Conservation (phyloP, 768 basidiomycete species). For the Strobilomyces echinocephalus region DNA sequence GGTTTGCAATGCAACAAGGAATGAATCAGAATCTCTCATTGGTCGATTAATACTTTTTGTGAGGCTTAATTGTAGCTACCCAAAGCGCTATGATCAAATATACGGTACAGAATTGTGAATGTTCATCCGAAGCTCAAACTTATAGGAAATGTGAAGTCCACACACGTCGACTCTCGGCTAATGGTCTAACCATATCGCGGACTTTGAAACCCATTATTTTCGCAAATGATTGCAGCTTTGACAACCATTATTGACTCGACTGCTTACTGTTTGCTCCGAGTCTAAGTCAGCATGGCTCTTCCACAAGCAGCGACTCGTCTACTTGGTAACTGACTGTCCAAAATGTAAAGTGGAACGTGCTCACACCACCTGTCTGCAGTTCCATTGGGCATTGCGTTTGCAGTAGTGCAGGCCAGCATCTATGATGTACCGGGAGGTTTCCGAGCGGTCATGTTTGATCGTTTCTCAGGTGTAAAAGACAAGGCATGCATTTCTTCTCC, state of each 20-base stretch:
- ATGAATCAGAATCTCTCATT: too few species aligned
- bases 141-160: too few species aligned
- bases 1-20: too few species aligned
- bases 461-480: slow-evolving; percentile 87
- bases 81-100: too few species aligned
- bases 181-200: too few species aligned
- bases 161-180: too few species aligned
- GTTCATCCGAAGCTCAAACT: too few species aligned
- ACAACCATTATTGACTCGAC: neutral
- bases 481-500: slow-evolving; percentile 42
- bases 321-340: slow-evolving; percentile 36
- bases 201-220: too few species aligned
- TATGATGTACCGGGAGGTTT: slow-evolving; percentile 86
- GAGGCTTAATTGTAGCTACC: too few species aligned
- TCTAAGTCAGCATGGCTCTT: slow-evolving; percentile 42
- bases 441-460: slow-evolving; percentile 96
- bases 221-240: too few species aligned
- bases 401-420: slow-evolving; percentile 46
- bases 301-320: slow-evolving; percentile 45
- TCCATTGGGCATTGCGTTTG: slow-evolving; percentile 40
- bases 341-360: neutral
- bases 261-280: neutral
- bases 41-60: too few species aligned
- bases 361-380: slow-evolving; percentile 19
- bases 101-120: too few species aligned